Base-by-base conservation (phyloP, 176 grass and related monocot genomes). In the Phyllostachys edulis region DNA sequence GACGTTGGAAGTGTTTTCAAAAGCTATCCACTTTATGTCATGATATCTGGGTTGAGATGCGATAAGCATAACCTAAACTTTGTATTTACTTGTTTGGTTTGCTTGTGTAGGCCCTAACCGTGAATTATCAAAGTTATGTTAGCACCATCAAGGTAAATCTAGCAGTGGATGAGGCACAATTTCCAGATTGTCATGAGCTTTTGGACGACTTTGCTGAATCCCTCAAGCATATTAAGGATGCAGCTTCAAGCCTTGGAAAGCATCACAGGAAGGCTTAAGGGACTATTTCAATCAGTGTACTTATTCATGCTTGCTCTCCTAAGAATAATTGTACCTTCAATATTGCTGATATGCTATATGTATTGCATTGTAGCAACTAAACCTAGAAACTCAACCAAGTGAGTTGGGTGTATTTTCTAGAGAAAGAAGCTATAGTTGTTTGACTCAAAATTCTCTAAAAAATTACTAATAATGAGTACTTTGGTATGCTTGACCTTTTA, bases 101-200 rank as follows among this genome's bases (percentile, higher is more conserved):
- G 75, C 71, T 60, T 89, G 17, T 84, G 89, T 76, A 98, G 96
- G 93, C 96, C 69, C 70, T 95, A 40, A 98, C 91, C 0, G 69
- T 95, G 64, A 88, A 98, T 76, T 98, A 83, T 63, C 96, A 95
- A 75, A 98, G 96, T 83, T 98, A 98, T 27, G 84, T 92, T 49
- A 92, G 92, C 88, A 94, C 54, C 39, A 87, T 98, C 64, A 94
- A 85, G 89, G 66, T 95, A 76, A 92, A 94, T 54, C 60, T 95
- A n/a, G 96, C 89, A 66, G 91, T 95, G 77, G 96, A 95, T 26
- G 96, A 95, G 7, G 87, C 73, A 14, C 83, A 81, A 1, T 93
- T 98, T 82, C 75, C 91, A 67, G 80, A 95, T 90, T 62, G 80
- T 46, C 79, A 92, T 79, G 83, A 92, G 39, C 89, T 98, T 60